Conservation (phyloP, 2,329 filamentous ascomycete genomes). For the Aspergillus fijiensis region DNA sequence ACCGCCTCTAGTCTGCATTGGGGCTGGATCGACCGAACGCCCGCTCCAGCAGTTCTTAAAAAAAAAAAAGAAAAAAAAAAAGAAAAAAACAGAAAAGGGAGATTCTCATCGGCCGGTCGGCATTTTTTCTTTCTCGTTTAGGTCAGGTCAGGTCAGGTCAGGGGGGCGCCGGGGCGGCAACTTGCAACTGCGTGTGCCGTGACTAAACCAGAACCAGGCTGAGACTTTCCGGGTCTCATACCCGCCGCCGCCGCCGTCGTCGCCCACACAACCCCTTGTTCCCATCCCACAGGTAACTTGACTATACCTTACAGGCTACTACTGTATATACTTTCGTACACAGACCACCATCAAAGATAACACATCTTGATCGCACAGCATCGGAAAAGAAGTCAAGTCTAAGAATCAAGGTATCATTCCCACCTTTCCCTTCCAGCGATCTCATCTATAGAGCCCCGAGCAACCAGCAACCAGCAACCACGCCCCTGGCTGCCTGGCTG, state of each 20-base stretch:
- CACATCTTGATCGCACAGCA: not conserved
- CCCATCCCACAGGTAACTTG: not conserved
- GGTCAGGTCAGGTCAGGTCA: no score
- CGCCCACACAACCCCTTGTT: not conserved
- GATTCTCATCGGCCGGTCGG: constrained; percentile 2
- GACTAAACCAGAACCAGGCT: not conserved
- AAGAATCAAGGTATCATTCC: not conserved
- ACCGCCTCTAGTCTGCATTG: constrained; percentile 11
- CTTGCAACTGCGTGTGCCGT: not conserved
- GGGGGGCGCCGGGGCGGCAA: not conserved
- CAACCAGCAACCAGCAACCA: not conserved
- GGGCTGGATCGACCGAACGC: constrained; percentile 16
- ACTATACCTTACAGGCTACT: not conserved
- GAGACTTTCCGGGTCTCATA: not conserved
- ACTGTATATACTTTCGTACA: not conserved
- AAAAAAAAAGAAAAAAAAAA: not conserved
- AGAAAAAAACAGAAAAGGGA: not conserved
- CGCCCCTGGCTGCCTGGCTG: constrained; percentile 5
- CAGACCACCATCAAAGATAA: not conserved
- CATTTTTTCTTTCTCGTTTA: not conserved
- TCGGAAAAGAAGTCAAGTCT: not conserved
- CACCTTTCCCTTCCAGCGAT: not conserved
- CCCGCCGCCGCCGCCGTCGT: no score
- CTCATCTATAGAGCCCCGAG: not conserved
- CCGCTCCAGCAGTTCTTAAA: constrained; percentile 27